Percentiles rank a stretch among this genome's conserved stretches.
Conservation (phyloP, 306 rosid genomes). For the Prinsepia uniflora region DNA sequence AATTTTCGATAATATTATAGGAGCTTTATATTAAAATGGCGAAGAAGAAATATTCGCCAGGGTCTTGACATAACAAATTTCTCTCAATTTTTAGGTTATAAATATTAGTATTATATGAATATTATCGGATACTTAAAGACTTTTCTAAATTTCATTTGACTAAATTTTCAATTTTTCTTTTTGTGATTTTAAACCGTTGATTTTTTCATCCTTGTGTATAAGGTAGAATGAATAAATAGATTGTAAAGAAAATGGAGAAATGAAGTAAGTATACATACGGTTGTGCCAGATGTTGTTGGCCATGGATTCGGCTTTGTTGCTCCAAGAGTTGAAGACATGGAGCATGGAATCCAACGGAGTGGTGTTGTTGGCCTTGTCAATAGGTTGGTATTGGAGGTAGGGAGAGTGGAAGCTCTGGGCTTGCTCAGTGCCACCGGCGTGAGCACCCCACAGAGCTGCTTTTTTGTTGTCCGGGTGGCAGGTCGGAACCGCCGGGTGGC, state of each 20-base stretch:
- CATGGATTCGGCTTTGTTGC: slow-evolving; percentile 46
- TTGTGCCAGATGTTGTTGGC: slow-evolving; percentile 58
- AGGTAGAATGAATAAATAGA: too few species aligned
- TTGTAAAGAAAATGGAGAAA: not conserved
- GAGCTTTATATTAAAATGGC: too few species aligned
- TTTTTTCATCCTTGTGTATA: too few species aligned
- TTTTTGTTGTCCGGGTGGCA: slow-evolving; percentile 49
- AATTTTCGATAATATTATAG: too few species aligned
- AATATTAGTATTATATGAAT: too few species aligned
- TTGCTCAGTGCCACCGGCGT: slow-evolving; percentile 15
- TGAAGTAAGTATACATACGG: slow-evolving; percentile 27
- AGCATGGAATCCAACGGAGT: slow-evolving; percentile 33
- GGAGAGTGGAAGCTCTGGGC: slow-evolving; percentile 39
- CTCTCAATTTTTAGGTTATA: too few species aligned
- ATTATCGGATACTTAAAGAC: too few species aligned
- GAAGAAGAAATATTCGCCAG: too few species aligned
- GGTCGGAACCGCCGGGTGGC: slow-evolving; percentile 43
- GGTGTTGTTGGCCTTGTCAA: slow-evolving; percentile 28
- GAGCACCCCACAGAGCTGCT: slow-evolving; percentile 45
- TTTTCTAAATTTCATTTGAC: too few species aligned
- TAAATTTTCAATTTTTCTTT: too few species aligned
- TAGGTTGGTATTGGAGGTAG: slow-evolving; percentile 37
- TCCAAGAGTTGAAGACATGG: slow-evolving; percentile 47
- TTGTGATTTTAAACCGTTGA: too few species aligned
- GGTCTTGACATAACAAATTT: too few species aligned